Evolutionary conservation across 805 yeast species (phyloP).

Genomic region (Spathaspora passalidarum): DNA sequence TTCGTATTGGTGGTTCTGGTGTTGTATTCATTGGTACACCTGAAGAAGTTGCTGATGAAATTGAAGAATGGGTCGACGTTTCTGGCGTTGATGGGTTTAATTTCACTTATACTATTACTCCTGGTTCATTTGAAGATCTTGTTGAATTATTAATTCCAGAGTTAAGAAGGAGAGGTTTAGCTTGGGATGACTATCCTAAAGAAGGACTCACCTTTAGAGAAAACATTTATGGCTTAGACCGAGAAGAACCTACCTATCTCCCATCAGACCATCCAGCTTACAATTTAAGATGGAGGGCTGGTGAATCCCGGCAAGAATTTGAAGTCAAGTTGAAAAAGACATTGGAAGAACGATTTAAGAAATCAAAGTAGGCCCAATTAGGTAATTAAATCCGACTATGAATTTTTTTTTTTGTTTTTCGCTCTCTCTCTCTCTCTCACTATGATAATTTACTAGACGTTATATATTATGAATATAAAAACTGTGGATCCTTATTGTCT

Average conservation of each 20-base stretch:
- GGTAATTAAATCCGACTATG: neutral
- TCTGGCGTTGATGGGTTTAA: slow-evolving; percentile 45
- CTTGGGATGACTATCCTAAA: slow-evolving; percentile 35
- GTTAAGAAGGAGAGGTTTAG: slow-evolving; percentile 31
- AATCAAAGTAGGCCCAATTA: neutral
- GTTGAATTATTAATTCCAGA: slow-evolving; percentile 37
- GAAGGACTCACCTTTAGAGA: slow-evolving; percentile 35
- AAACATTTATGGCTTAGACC: slow-evolving; percentile 26
- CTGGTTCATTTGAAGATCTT: slow-evolving; percentile 35
- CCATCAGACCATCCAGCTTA: slow-evolving; percentile 18
- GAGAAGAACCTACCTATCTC: slow-evolving; percentile 17
- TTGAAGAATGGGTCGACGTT: slow-evolving; percentile 35
- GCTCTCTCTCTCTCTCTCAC: neutral
- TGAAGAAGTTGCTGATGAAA: slow-evolving; percentile 35
- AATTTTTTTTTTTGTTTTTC: neutral
- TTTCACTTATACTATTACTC: slow-evolving; percentile 34
- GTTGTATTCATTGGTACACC: slow-evolving; percentile 33
- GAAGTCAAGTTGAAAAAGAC: slow-evolving; percentile 13
- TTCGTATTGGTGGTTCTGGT: slow-evolving; percentile 28
- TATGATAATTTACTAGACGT: no score
- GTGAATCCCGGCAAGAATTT: slow-evolving; percentile 25
- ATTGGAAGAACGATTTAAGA: slow-evolving; percentile 2
- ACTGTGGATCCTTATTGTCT: neutral
- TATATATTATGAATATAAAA: neutral
- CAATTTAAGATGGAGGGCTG: slow-evolving; percentile 22